phyloP scores from a whole-genome alignment of 768 basidiomycete genomes.

The Suillus luteus region DNA sequence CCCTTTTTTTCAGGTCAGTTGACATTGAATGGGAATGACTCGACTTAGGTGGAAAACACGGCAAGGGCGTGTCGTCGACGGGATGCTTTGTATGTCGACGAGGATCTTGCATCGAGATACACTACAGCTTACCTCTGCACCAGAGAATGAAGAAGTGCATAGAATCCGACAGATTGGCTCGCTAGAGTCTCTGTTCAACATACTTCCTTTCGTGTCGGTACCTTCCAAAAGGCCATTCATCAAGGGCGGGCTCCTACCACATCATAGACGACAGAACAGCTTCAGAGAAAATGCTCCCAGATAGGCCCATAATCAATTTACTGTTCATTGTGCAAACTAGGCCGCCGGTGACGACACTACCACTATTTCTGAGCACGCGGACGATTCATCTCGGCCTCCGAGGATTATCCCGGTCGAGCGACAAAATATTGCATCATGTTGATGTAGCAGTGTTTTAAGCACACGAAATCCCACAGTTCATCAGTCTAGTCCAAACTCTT shows the following conservation, averaged over 20 bases:
- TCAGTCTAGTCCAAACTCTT: too few relatives aligned
- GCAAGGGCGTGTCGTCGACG: background rate
- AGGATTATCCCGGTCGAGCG: background rate
- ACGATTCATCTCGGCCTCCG: background rate
- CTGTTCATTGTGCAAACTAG: background rate
- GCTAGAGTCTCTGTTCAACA: background rate
- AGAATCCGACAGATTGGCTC: background rate
- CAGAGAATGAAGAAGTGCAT: background rate
- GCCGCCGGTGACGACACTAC: background rate
- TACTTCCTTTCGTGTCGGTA: background rate
- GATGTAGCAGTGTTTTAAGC: background rate
- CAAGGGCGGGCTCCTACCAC: background rate
- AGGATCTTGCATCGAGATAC: background rate
- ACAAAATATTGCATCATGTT: background rate
- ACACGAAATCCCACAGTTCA: conserved; percentile 1
- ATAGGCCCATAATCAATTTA: background rate
- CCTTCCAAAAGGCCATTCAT: background rate
- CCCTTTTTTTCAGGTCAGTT: background rate
- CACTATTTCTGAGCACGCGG: background rate
- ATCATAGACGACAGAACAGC: background rate
- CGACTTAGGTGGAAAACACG: too few relatives aligned
- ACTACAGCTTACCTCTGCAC: background rate
- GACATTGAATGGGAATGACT: background rate
- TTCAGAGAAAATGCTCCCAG: background rate
- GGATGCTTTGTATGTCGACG: background rate